Percentiles rank a stretch among this genome's conserved stretches.
Evolutionary conservation across 192 early-diverging fungal genomes (phyloP).

Genomic region (Gonapodya sp.): DNA sequence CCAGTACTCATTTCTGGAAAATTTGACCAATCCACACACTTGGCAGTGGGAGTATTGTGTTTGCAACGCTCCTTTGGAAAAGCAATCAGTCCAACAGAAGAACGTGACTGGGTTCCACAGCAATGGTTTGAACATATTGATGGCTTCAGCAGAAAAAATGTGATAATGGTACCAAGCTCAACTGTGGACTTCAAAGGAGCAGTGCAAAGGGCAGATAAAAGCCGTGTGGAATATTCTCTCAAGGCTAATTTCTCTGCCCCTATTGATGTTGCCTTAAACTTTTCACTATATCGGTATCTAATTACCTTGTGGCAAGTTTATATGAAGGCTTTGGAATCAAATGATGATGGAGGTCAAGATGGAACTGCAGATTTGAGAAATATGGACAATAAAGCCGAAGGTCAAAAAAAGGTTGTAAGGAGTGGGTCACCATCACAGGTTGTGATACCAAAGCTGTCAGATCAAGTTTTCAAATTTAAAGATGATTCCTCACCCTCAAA

Average conservation of each 20-base stretch:
- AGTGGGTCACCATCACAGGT: neutral
- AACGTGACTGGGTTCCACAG: neutral
- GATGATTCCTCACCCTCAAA: neutral
- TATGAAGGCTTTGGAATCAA: neutral
- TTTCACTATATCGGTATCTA: neutral
- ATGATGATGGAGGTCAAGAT: neutral
- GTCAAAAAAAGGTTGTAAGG: neutral
- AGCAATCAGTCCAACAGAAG: neutral
- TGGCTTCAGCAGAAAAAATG: neutral
- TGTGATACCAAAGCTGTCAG: neutral
- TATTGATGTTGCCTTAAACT: slow-evolving; percentile 1
- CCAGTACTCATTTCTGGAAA: neutral
- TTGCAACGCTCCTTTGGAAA: neutral
- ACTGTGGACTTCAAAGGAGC: neutral
- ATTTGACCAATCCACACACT: neutral
- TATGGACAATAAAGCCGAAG: neutral
- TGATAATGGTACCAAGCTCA: neutral
- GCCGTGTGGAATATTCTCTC: neutral
- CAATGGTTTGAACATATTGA: neutral
- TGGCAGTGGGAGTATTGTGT: neutral
- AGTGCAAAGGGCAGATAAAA: neutral
- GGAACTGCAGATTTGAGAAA: neutral
- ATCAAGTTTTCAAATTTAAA: neutral
- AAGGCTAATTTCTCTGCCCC: neutral
- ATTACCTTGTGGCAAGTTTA: neutral